Evolutionary conservation across 768 basidiomycete genomes (phyloP).

Genomic region (Rhizopogon sp.): DNA sequence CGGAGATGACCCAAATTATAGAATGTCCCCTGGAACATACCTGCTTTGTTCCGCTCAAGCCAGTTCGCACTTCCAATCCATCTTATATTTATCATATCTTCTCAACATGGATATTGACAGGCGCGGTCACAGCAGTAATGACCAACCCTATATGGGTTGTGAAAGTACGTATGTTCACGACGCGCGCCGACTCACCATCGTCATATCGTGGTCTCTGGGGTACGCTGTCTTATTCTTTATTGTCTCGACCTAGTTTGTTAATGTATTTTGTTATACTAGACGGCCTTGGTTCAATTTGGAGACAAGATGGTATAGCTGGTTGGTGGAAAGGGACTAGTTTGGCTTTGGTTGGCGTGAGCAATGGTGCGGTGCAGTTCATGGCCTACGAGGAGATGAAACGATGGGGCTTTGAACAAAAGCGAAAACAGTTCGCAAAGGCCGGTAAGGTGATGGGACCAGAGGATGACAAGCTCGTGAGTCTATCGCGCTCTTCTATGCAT

Average conservation of each 20-base stretch:
- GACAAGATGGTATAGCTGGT: conserved; percentile 71
- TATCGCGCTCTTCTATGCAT: background rate
- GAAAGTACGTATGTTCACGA: conserved; percentile 95
- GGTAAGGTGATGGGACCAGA: conserved; percentile 65
- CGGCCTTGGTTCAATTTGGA: conserved; percentile 68
- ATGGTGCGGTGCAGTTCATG: conserved; percentile 94
- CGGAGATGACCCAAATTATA: conserved; percentile 56
- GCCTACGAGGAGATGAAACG: conserved; percentile 94
- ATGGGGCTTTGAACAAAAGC: conserved; percentile 80
- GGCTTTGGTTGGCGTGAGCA: conserved; percentile 88
- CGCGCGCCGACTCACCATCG: conserved; percentile 53
- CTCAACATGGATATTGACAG: conserved; percentile 36
- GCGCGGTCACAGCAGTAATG: conserved; percentile 87
- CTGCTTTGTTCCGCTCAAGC: conserved; percentile 92
- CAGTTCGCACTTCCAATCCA: conserved; percentile 58
- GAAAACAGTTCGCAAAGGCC: conserved; percentile 50
- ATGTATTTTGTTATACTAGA: conserved; percentile 31
- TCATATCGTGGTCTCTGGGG: conserved; percentile 81
- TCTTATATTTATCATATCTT: conserved; percentile 4
- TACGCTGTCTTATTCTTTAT: conserved; percentile 23
- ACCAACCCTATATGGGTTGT: conserved; percentile 99
- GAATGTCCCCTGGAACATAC: conserved; percentile 73
- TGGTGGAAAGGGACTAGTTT: conserved; percentile 85
- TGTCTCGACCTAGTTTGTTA: background rate
- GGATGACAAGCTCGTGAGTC: conserved; percentile 81